Evolutionary conservation across 495 filamentous ascomycete genomes (phyloP), one percentile per base, ranked within the genome.

Genomic region (Penicillium nucicola): DNA sequence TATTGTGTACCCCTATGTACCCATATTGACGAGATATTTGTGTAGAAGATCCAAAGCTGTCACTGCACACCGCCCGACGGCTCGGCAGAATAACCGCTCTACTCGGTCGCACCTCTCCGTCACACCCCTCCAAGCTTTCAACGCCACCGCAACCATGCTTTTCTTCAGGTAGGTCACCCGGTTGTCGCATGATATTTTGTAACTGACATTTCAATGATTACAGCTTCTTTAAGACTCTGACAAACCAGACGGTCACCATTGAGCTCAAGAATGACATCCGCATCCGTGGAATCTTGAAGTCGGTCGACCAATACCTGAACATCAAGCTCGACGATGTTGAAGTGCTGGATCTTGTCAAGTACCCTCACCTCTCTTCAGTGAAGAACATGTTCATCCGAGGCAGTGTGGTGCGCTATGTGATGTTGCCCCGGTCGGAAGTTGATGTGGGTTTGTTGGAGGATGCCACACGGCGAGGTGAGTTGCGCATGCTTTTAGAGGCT

Each of bases 141-240:
- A 6, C 35, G n/a, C 19, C 19, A 50, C 50, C 51, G 41, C 47
- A 53, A 62, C 37, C 54, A 77, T 77, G 74, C 70, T 77, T 65
- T 77, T 77, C 67, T 77, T 77, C 63, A 77, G 74, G 74, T 75
- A 64, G 9, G 35, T 17, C 10, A 19, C 13, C 20, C 31, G 45
- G 34, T 32, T 5, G 36, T 10, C 18, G 35, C 42, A 44, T 35
- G 2, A 3, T 11, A 12, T 25, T 18, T 19, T 18, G 17, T 35
- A 23, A 46, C 43, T 55, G 30, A 57, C 12, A 5, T 6, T 9
- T 3, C 1, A 34, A 0, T 4, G 18, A 13, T 12, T 30, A 18
- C 58, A 97, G 95, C 75, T 98, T 97, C 82, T 98, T 98, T 85
- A 97, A 97, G 72, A 97, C 93, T 48, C 88, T 97, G 59, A 93